Percentiles rank a stretch among this genome's conserved stretches.
Conservation (phyloP, 2,329 filamentous ascomycete genomes). For the Epichloe bromicola region DNA sequence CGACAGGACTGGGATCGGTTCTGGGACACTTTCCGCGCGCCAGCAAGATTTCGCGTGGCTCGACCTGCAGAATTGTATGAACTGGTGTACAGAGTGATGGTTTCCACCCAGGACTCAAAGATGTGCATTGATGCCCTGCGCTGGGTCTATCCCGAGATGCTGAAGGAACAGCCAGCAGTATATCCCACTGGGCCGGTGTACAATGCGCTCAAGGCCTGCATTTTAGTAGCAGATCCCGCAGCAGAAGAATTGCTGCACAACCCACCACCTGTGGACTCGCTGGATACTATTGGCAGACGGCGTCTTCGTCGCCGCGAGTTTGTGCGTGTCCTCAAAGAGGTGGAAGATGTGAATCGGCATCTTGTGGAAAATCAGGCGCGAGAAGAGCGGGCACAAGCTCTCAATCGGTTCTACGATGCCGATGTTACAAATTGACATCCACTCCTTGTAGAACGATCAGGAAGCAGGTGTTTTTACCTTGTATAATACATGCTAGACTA, state of each 20-base stretch:
- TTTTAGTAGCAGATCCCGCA: slow-evolving; percentile 39
- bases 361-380: slow-evolving; percentile 5
- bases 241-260: slow-evolving; percentile 23
- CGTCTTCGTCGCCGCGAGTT: slow-evolving; percentile 20
- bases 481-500: neutral
- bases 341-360: slow-evolving; percentile 14
- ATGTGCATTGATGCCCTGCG: slow-evolving; percentile 35
- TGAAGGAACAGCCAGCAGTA: slow-evolving; percentile 38
- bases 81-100: slow-evolving; percentile 36
- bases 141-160: slow-evolving; percentile 47
- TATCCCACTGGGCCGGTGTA: slow-evolving; percentile 29
- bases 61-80: slow-evolving; percentile 43
- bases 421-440: neutral
- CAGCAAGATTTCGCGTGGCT: slow-evolving; percentile 33
- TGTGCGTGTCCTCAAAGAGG: slow-evolving; percentile 18
- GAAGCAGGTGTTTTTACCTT: neutral
- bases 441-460: neutral
- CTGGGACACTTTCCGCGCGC: slow-evolving; percentile 47
- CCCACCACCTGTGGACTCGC: slow-evolving; percentile 4
- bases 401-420: slow-evolving; percentile 5
- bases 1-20: slow-evolving; percentile 41
- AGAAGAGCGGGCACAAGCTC: slow-evolving; percentile 7
- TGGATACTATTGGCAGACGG: slow-evolving; percentile 9
- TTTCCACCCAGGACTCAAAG: slow-evolving; percentile 27
- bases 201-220: slow-evolving; percentile 37